Base-by-base conservation (phyloP, 2,329 filamentous ascomycete species). In the Diaporthe eres region DNA sequence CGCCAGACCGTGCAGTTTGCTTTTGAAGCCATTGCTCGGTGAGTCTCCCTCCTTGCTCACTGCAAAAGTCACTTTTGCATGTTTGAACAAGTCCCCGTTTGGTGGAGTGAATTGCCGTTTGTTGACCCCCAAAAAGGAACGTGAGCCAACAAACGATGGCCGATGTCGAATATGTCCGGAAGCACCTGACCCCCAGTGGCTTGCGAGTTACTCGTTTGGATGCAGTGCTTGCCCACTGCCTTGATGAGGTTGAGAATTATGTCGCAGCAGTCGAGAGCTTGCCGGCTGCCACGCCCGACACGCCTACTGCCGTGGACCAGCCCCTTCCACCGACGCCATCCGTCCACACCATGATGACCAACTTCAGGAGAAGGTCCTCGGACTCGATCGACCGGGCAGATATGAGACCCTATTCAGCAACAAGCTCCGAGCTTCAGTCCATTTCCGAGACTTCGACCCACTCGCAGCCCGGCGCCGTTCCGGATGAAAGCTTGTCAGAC, bases 191-290 rank as follows among this genome's bases (percentile, higher is more conserved):
- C 39, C 60, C 73, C 2, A 63, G 53, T 12, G 67, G 53, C 28
- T 55, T 71, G n/a, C 53, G 39, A 19, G 31, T 57, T 12, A 31
- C 49, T 8, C 71, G 58, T 17, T 44, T 75, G 15, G 68, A 68
- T 42, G 61, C 60, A 17, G 39, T 72, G 42, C 73, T 77, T 47
- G 60, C 51, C 3, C 57, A 51, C 39, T 77, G 75, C 51, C 58
- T 77, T 6, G 60, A 77, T n/a, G 73, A 74, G 3, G 73, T 72
- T 15, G 73, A 77, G 68, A 57, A 60, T 17, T 72, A 70, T n/a
- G 34, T 72, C 5, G 34, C 47, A 19, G 5, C 19, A 8, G 34
- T 55, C 22, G 49, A 55, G 12, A 42, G 4, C 65, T 55, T 10
- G 42, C 34, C 65, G 2, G 22, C 31, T 70, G 34, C 47, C 65